phyloP scores from a whole-genome alignment of 495 filamentous ascomycete species.

The Cercophora newfieldiana region DNA sequence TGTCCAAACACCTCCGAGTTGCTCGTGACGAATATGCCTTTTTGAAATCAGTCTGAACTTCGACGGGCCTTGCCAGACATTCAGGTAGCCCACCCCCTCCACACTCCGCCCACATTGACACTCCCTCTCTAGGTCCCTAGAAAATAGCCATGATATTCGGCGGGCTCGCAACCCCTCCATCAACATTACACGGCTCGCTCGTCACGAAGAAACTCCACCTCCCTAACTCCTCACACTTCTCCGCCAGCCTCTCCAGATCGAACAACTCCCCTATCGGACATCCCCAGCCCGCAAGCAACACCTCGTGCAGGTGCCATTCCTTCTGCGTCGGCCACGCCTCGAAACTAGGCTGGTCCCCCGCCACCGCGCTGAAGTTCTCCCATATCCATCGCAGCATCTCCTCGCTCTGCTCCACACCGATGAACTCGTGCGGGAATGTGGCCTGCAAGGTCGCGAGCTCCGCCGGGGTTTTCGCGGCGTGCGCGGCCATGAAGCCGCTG shows the following conservation, averaged over 20 bases:
- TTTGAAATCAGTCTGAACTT: not conserved
- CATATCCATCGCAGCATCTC: conserved; percentile 45
- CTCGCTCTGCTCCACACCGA: conserved; percentile 53
- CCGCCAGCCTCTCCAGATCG: conserved; percentile 45
- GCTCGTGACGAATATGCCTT: not conserved
- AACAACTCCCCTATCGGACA: conserved; percentile 54
- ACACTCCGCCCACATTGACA: not conserved
- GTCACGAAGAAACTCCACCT: conserved; percentile 50
- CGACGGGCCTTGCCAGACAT: no score
- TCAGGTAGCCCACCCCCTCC: not conserved
- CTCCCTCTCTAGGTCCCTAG: conserved; percentile 5
- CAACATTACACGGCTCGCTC: conserved; percentile 50
- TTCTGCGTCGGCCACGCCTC: conserved; percentile 42
- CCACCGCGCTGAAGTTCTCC: conserved; percentile 51
- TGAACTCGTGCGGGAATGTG: conserved; percentile 40
- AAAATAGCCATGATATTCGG: conserved; percentile 43
- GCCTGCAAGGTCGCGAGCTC: conserved; percentile 37
- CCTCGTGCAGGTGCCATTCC: conserved; percentile 41
- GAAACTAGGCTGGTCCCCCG: conserved; percentile 54
- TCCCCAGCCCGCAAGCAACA: conserved; percentile 50
- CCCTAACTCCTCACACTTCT: conserved; percentile 29
- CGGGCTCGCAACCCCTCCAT: conserved; percentile 50
- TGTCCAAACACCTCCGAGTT: not conserved
- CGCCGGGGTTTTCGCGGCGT: conserved; percentile 28
- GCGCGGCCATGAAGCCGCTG: conserved; percentile 46